Base-by-base conservation (phyloP, 2,329 filamentous ascomycete species). In the Parastagonospora nodorum region DNA sequence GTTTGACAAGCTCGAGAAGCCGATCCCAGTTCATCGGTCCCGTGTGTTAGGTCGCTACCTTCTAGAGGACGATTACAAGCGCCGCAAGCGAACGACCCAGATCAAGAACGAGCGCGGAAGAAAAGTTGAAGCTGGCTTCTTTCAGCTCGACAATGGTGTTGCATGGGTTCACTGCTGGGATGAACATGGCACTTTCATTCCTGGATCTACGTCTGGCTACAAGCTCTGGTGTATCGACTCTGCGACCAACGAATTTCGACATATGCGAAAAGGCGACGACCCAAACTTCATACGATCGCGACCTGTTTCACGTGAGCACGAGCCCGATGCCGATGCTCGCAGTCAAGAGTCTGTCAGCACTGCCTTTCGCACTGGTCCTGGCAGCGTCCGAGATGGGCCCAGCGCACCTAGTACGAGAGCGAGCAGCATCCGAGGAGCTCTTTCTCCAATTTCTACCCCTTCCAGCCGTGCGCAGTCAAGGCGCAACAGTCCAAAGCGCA, bases 121-220 rank as follows among this genome's bases (percentile, higher is more conserved):
- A 47, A 64, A 68, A 8, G 66, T 75, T 44, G 64, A 71, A 54
- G 73, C 75, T 14, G 69, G 76, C 48, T 81, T 81, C 67, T 81
- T 81, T 67, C 74, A 69, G 10, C 74, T 81, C 27, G 79, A 81
- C 48, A 76, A 81, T 42, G 77, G 75, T 31, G 61, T 75, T 39
- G 73, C 76, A 45, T 81, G 78, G 78, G 78, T 81, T 32, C 73
- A 77, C 33, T 78, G 76, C 53, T 81, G 78, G 78, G 78, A 81
- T 57, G 68, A 73, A 16, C 66, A 78, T 35, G 78, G 77, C 46
- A 72, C 69, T n/a, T 81, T 81, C 63, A 76, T 81, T 37, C 77
- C 77, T 4, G 78, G 78, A 1, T 78, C 78, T 29, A 51, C 48
- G 8, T 47, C 45, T 14, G 54, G 46, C 7, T 81, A 80, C 58